Evolutionary conservation across 1,139 yeast genomes (phyloP), one percentile per base, ranked within the genome.

Genomic region (Kodamaea alishanica): DNA sequence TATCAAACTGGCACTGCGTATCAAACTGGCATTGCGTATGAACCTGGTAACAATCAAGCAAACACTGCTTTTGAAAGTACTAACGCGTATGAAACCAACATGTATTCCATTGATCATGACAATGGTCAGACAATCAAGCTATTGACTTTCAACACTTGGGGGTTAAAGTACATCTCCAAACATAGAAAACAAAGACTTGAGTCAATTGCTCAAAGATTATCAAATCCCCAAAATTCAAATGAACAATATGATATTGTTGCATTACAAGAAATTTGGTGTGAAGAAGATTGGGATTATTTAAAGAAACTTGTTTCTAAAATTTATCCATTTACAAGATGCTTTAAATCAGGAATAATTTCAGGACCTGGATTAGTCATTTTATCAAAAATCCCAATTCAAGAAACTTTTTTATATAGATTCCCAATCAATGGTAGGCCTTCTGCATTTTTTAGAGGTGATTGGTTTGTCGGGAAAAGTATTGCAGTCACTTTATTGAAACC

Each of bases 361-460:
- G 99, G 99, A 0, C 97, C 98, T 0, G 99, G 99, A 0, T 70
- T 92, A 38, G 95, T 89, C 0, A 70, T 92, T 5, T 60, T 94
- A 35, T 86, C 96, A 7, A 82, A 85, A 51, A 77, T 86, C 49
- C 97, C 97, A 3, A 88, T 92, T 26, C 80, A 75, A 37, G 78
- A 81, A 25, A 79, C 96, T 0, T 85, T 84, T 54, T 63, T 92
- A 35, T 84, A 85, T 55, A 66, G 96, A 32, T 92, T 87, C 56
- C 95, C 97, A 1, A 77, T 92, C 44, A 92, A 90, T 60, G 99
- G 99, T 1, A 71, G 96, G 36, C 95, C 97, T 1, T 80, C 90
- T 28, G 98, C 98, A 0, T 83, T 94, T 46, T 84, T 78, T 65
- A 67, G 97, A 43, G 99, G 99, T 24, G 99, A 92, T 60, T 92